A percentile compares a stretch with the other conserved stretches of the same genome.
Conservation (phyloP, 2,329 filamentous ascomycete species). For the Penicillium sp. region DNA sequence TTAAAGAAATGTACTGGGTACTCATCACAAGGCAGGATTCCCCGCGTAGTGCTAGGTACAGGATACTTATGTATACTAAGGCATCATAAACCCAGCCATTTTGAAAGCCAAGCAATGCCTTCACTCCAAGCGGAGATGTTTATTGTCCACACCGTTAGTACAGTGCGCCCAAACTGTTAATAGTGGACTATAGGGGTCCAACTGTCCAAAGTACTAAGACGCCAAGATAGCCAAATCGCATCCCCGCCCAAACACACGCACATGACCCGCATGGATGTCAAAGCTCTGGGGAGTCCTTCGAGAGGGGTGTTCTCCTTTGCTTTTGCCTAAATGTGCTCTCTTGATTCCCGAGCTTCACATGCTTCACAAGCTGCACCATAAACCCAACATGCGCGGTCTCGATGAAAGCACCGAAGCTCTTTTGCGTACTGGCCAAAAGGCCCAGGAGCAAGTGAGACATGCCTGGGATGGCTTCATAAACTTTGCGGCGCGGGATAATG, state of each 20-base stretch:
- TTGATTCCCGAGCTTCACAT: neutral
- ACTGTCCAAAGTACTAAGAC: too few species aligned
- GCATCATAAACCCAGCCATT: neutral
- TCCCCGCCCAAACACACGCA: neutral
- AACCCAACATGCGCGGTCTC: slow-evolving; percentile 22
- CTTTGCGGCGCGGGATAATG: slow-evolving; percentile 66
- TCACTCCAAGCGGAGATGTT: too few species aligned
- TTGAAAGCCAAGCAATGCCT: too few species aligned
- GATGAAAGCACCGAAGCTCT: slow-evolving; percentile 25
- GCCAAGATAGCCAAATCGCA: neutral
- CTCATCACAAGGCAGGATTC: neutral
- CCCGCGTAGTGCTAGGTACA: neutral
- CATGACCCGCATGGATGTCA: neutral
- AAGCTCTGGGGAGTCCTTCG: neutral
- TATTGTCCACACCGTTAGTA: neutral
- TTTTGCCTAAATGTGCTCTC: neutral
- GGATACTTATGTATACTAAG: neutral
- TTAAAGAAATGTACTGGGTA: neutral
- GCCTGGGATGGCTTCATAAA: slow-evolving; percentile 59
- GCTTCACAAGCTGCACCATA: neutral
- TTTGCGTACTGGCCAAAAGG: slow-evolving; percentile 32
- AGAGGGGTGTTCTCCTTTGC: neutral
- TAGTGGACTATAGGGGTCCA: neutral
- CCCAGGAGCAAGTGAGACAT: slow-evolving; percentile 41
- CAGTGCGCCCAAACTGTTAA: neutral